A percentile compares a stretch with the other conserved stretches of the same genome.
These are phyloP conservation scores for Diaporthe nobilis DNA, from an alignment of 2,329 filamentous ascomycete species.

Conservation along the genomic window DNA sequence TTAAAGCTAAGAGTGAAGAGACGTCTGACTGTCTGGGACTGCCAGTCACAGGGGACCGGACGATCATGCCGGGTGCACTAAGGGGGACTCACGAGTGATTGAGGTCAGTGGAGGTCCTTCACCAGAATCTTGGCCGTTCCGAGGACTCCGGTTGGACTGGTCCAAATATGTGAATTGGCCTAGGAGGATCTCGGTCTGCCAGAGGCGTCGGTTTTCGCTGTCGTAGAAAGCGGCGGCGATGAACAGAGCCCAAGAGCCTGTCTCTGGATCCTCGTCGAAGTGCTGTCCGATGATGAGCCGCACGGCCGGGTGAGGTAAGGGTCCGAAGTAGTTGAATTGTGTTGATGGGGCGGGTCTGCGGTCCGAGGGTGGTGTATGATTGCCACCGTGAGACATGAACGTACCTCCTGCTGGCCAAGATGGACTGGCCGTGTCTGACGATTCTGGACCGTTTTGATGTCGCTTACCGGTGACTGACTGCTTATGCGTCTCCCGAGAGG, in stretches of 20 bases:
- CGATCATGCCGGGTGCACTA: background rate
- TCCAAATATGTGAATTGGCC: conserved; percentile 42
- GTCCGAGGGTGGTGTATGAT: conserved; percentile 1
- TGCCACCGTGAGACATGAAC: background rate
- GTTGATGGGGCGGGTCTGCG: background rate
- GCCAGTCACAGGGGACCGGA: background rate
- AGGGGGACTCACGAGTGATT: conserved; percentile 25
- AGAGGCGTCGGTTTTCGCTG: conserved; percentile 48
- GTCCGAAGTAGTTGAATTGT: background rate
- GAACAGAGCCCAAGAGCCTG: conserved; percentile 50
- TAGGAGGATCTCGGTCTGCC: conserved; percentile 51
- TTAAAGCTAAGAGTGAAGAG: background rate
- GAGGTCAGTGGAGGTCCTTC: background rate
- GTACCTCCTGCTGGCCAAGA: background rate
- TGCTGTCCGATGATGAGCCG: conserved; percentile 48
- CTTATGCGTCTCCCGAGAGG: background rate
- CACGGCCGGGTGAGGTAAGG: conserved; percentile 39
- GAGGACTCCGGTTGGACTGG: conserved; percentile 1
- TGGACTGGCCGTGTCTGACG: background rate
- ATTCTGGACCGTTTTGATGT: background rate
- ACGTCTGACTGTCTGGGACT: background rate
- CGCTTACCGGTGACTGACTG: background rate
- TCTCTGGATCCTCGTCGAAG: conserved; percentile 46
- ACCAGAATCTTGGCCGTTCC: background rate
- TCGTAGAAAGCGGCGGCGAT: conserved; percentile 54